Base-by-base conservation (phyloP, 164 flowering plant genomes). In the Berberis thunbergii region DNA sequence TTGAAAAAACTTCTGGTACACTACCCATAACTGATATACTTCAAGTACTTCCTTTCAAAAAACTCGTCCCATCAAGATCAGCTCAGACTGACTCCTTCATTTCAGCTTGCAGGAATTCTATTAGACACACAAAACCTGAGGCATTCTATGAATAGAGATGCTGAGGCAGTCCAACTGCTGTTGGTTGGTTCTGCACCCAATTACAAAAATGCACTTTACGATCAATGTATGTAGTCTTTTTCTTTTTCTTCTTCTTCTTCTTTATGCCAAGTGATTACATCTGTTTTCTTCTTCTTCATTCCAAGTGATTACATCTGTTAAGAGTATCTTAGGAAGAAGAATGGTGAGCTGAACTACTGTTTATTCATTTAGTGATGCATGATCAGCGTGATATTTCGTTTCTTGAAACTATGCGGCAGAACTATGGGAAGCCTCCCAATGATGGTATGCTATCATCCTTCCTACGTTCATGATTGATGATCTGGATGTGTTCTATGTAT, bases 31-130 rank as follows among this genome's bases (percentile, higher is more conserved):
- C 8, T 10, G 54, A 2, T 7, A 3, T 3, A 12, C n/a, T 4
- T 52, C 26, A 26, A 26, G 26, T 26, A 26, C 26, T 26, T 26
- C 26, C 26, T 26, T 26, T 26, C 26, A 26, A 26, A 26, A 26
- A 26, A 26, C 26, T 26, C 0, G 26, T 26, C 26, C 26, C 26
- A 26, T 26, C 26, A 26, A 26, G 26, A 26, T 9, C 10, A 4
- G 3, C n/a, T 52, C n/a, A 10, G n/a, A 26, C n/a, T 10, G 10
- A 4, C 54, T 52, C 54, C 54, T 52, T 53, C 50, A 10, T 49
- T 46, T 69, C 78, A 86, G 87, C 85, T 86, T 68, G 82, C 92
- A 55, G 91, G 90, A 9, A 83, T 85, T 66, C 75, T 87, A 4
- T 67, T 83, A 62, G 95, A 85, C 65, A 85, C 91, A 45, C 71